Base-by-base conservation (phyloP, 495 filamentous ascomycete species). In the Penicilliopsis zonata region DNA sequence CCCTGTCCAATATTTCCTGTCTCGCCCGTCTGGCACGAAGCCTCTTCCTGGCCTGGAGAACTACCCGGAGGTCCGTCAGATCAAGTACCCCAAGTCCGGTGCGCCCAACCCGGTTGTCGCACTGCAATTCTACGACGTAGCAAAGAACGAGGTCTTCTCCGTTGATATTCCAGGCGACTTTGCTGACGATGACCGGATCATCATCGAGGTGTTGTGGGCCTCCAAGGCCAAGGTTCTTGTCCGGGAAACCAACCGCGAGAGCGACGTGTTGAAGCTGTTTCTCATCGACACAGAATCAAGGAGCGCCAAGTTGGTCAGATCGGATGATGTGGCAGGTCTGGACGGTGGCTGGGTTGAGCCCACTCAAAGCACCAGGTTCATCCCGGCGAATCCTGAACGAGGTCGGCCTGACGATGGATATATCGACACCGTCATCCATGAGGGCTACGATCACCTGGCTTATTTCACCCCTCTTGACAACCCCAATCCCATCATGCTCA, bases 281-380 rank as follows among this genome's bases (percentile, higher is more conserved):
- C 62, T 96, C 5, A 75, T 94, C 36, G 84, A 98, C 47, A 82
- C 88, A n/a, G 50, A 52, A 18, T 50, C 65, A 4, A 74, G 83
- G 20, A 77, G 69, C n/a, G 86, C 83, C 10, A 83, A 80, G 50
- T 72, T 86, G 8, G 77, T 94, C 25, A 66, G 87, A 34, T 75
- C 73, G 9, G 65, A 76, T 13, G 76, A 98, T 52, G 75, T 96
- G 36, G 69, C 74, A 32, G 70, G 72, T 17, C 58, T 95, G 5
- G 90, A 98, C 52, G 87, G 88, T 9, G 90, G 90, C 26, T 98
- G 90, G 90, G 90, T 96, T 41, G 90, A 98, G 54, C 82, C 94
- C 21, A 81, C 86, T 1, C 76, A 96, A 42, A 70, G 76, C 18
- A 95, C 90, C 3, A 72, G 64, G 36, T 94, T 80, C 46, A 80